These are phyloP conservation scores for Colletotrichum orchidophilum DNA, from an alignment of 2,329 filamentous ascomycete genomes.

Conservation along the genomic window DNA sequence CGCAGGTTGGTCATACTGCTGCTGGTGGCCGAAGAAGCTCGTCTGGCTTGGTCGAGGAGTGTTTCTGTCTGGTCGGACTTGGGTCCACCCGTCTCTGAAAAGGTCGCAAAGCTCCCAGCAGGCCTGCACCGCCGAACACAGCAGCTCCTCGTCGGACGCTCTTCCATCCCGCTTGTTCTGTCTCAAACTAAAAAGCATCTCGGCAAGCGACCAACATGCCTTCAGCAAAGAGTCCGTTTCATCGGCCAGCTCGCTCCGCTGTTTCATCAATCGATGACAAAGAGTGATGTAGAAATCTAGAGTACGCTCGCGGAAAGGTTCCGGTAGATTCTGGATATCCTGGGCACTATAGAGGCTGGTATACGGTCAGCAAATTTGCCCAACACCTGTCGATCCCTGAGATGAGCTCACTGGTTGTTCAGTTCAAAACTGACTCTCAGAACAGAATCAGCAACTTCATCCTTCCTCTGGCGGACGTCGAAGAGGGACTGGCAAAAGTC, in stretches of 20 bases:
- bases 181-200: conserved; percentile 91
- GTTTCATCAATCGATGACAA: conserved; percentile 96
- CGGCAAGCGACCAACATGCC: conserved; percentile 89
- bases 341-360: conserved; percentile 85
- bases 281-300: conserved; percentile 94
- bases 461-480: conserved; percentile 80
- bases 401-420: conserved; percentile 78
- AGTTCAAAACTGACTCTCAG: conserved; percentile 93
- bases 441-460: conserved; percentile 85
- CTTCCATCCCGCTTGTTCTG: conserved; percentile 82
- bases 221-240: conserved; percentile 86
- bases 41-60: conserved; percentile 86
- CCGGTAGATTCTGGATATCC: conserved; percentile 79
- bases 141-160: conserved; percentile 80
- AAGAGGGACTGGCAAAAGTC: conserved; percentile 94
- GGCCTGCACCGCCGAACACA: conserved; percentile 88
- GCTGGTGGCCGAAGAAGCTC: conserved; percentile 68
- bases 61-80: conserved; percentile 84
- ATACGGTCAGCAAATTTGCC: not conserved
- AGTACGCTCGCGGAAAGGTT: conserved; percentile 88
- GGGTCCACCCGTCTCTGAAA: conserved; percentile 91
- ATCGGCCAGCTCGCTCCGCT: conserved; percentile 78
- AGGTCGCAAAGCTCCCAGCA: conserved; percentile 96
- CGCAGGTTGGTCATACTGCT: conserved; percentile 54
- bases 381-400: not conserved